Conservation (phyloP, 805 yeast genomes). For the Tetrapisispora namnaoensis region DNA sequence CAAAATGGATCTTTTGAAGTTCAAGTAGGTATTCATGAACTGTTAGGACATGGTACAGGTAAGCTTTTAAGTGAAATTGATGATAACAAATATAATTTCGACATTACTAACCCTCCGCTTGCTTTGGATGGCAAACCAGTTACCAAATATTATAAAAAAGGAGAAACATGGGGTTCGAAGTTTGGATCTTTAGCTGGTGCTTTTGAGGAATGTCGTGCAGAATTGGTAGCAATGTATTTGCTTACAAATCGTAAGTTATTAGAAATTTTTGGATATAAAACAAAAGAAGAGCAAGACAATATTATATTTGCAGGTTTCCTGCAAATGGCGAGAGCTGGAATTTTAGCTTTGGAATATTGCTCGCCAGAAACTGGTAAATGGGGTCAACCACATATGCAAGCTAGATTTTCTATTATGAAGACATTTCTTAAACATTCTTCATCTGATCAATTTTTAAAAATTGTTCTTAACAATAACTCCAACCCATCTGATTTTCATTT, state of each 20-base stretch:
- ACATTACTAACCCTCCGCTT: slow-evolving; percentile 49
- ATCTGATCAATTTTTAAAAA: slow-evolving; percentile 45
- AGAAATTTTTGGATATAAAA: slow-evolving; percentile 60
- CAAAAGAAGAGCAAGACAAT: slow-evolving; percentile 49
- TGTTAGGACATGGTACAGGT: slow-evolving; percentile 88
- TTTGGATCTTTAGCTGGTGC: slow-evolving; percentile 80
- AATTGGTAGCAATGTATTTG: slow-evolving; percentile 75
- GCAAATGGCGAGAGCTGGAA: slow-evolving; percentile 83
- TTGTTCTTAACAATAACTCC: slow-evolving; percentile 36
- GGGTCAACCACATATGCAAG: slow-evolving; percentile 96
- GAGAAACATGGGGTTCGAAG: slow-evolving; percentile 85
- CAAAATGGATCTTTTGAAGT: slow-evolving; percentile 81
- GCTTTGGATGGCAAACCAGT: slow-evolving; percentile 55
- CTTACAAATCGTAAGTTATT: slow-evolving; percentile 59
- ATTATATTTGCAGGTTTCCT: slow-evolving; percentile 59
- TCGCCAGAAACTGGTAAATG: slow-evolving; percentile 73
- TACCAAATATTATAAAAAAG: slow-evolving; percentile 60
- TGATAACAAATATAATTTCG: slow-evolving; percentile 64
- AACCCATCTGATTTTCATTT: slow-evolving; percentile 49
- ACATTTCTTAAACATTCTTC: slow-evolving; percentile 49
- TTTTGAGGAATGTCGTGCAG: slow-evolving; percentile 90
- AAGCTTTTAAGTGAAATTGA: slow-evolving; percentile 55
- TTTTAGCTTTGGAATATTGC: slow-evolving; percentile 76
- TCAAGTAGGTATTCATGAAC: slow-evolving; percentile 88
- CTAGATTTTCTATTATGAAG: slow-evolving; percentile 77